Conservation (phyloP, 495 filamentous ascomycete species). For the Lindgomyces ingoldianus region DNA sequence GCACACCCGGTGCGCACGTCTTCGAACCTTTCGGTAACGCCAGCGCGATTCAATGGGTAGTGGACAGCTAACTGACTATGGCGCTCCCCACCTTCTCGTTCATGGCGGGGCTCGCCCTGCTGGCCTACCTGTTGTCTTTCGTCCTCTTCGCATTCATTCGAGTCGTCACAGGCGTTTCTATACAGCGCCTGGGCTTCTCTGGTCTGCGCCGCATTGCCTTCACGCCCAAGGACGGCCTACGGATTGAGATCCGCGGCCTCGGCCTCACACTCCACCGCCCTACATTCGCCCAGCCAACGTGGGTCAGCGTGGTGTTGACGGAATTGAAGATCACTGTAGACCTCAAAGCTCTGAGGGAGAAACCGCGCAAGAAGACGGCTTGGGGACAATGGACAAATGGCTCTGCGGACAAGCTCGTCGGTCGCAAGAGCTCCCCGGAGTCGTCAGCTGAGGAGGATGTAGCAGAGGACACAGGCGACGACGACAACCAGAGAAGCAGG, state of each 20-base stretch:
- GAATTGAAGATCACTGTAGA: constrained; percentile 85
- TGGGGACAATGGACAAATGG: constrained; percentile 36
- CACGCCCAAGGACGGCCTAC: constrained; percentile 79
- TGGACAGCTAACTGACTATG: constrained; percentile 49
- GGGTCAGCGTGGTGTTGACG: constrained; percentile 84
- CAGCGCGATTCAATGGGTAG: constrained; percentile 4
- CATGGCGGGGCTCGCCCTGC: constrained; percentile 75
- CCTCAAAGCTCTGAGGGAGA: constrained; percentile 55
- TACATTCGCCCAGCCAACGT: constrained; percentile 95
- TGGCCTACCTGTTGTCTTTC: constrained; percentile 88
- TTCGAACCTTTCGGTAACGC: not conserved
- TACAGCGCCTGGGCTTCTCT: constrained; percentile 90
- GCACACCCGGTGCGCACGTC: constrained; percentile 11
- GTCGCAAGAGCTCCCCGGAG: constrained; percentile 15
- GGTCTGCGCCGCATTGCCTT: constrained; percentile 88
- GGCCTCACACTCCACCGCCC: constrained; percentile 86
- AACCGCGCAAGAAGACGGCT: constrained; percentile 25
- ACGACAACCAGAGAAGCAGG: constrained; percentile 56
- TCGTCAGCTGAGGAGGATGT: constrained; percentile 25
- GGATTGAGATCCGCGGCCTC: constrained; percentile 84
- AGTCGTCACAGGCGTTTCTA: constrained; percentile 89
- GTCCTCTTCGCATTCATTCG: constrained; percentile 90
- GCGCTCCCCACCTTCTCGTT: constrained; percentile 70
- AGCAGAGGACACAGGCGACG: constrained; percentile 28
- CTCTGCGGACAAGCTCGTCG: constrained; percentile 24